phyloP scores from a whole-genome alignment of 805 yeast species.

The Sungouiella thailandica region DNA sequence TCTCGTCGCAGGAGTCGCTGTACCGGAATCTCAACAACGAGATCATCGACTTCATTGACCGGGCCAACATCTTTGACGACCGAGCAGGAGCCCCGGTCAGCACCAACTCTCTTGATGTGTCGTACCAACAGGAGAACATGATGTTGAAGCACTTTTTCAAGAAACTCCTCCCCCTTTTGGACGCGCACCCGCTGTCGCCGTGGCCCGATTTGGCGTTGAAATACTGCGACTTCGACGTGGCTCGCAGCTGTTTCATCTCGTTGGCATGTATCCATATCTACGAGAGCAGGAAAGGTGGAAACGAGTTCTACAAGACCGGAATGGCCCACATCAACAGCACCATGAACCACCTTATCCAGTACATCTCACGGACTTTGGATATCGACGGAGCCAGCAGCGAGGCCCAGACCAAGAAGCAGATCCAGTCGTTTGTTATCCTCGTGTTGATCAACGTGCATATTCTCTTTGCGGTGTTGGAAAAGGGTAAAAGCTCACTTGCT shows the following conservation, averaged over 20 bases:
- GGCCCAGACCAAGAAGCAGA: conserved; percentile 3
- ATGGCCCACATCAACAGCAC: conserved; percentile 51
- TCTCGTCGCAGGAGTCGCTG: neutral
- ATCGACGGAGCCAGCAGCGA: conserved; percentile 7
- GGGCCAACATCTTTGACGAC: conserved; percentile 11
- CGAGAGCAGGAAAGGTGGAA: conserved; percentile 45
- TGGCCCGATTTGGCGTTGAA: conserved; percentile 57
- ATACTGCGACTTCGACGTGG: conserved; percentile 54
- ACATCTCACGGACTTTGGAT: conserved; percentile 21
- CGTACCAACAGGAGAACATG: conserved; percentile 47
- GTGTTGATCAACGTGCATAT: conserved; percentile 51
- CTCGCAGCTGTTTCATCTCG: conserved; percentile 53
- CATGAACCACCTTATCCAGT: conserved; percentile 49
- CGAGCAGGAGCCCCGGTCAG: conserved; percentile 3
- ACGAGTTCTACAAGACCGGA: conserved; percentile 48
- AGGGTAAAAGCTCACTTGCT: conserved; percentile 49
- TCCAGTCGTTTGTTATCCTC: conserved; percentile 38
- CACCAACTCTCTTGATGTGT: conserved; percentile 13
- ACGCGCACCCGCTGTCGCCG: conserved; percentile 57
- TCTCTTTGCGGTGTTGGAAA: conserved; percentile 48
- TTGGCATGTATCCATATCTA: conserved; percentile 54
- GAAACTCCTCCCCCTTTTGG: conserved; percentile 47
- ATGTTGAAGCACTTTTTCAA: conserved; percentile 54
- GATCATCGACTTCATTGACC: conserved; percentile 14
- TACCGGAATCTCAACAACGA: conserved; percentile 10